Base-by-base conservation (phyloP, 2,329 filamentous ascomycete species). In the Hypocreales sp. region DNA sequence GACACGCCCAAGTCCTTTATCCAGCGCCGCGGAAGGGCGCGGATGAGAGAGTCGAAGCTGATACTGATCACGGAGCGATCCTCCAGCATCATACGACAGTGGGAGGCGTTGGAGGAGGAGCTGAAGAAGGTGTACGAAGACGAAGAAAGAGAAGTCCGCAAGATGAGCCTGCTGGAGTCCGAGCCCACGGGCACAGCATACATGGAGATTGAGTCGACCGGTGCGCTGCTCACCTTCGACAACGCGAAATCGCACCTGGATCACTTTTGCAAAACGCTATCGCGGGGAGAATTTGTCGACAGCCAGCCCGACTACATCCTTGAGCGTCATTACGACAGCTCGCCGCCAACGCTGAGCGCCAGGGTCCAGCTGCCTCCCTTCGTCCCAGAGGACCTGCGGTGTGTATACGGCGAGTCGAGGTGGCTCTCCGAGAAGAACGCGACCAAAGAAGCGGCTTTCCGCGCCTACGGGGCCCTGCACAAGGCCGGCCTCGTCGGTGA, bases 391-490 rank as follows among this genome's bases (percentile, higher is more conserved):
- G 45, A 20, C 35, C 36, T 53, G 8, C 42, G 53, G 3, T 35
- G 31, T 5, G 31, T 40, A 4, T 18, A 36, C 0, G 42, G 50
- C 11, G 30, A 35, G 8, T 31, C 22, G 1, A 25, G 47, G n/a
- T 94, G 84, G 84, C 49, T 38, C 8, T 79, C 73, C 0, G 76
- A 90, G 41, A 67, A 61, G 31, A 72, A 71, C 38, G 83, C 84
- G 0, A 72, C 61, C 38, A 82, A 79, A 42, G 87, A 94, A 48
- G 82, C 78, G 1, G 79, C 82, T 0, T 90, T 92, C 34, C 69
- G 81, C 41, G 80, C 84, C 1, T 93, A 86, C 42, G 52, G 68
- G 14, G 60, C 60, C 5, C 58, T 95, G 0, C 73, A 87, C 43
- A 40, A 67, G 7, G 75, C 67, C 15, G 77, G 78, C 0, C 56